Percentiles rank a stretch among this genome's conserved stretches.
Conservation (phyloP, 371 early-diverging fungal genomes). For the Sporodiniella umbellata region DNA sequence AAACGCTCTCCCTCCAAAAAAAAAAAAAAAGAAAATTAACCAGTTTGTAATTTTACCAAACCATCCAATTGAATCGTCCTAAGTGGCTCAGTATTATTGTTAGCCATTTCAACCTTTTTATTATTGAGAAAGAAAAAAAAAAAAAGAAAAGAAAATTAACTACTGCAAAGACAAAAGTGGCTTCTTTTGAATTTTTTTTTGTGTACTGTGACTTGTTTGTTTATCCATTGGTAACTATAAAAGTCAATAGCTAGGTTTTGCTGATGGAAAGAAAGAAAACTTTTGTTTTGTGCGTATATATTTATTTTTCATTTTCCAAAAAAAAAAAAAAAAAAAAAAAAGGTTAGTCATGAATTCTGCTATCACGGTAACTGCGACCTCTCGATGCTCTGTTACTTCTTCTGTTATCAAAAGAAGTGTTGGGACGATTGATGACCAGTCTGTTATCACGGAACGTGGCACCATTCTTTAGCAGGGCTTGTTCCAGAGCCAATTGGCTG, state of each 20-base stretch:
- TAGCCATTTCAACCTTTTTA: constrained; percentile 1
- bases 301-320: no score
- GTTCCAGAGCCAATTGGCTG: constrained; percentile 32
- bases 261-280: no score
- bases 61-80: constrained; percentile 27
- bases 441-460: constrained; percentile 35
- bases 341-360: no score
- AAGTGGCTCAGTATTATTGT: constrained; percentile 19
- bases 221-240: no score
- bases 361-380: constrained; percentile 29
- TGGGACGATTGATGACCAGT: constrained; percentile 43
- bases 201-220: neutral
- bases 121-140: neutral
- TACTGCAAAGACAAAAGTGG: neutral
- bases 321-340: no score
- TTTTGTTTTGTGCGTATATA: no score
- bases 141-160: neutral
- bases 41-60: constrained; percentile 17
- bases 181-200: constrained; percentile 1
- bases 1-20: neutral
- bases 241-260: no score
- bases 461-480: constrained; percentile 41
- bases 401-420: constrained; percentile 21
- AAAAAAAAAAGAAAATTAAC: no score
- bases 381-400: constrained; percentile 11